A percentile compares a stretch with the other conserved stretches of the same genome.
Evolutionary conservation across 352 stramenopile species (phyloP).

Genomic region (Phytopythium litorale): DNA sequence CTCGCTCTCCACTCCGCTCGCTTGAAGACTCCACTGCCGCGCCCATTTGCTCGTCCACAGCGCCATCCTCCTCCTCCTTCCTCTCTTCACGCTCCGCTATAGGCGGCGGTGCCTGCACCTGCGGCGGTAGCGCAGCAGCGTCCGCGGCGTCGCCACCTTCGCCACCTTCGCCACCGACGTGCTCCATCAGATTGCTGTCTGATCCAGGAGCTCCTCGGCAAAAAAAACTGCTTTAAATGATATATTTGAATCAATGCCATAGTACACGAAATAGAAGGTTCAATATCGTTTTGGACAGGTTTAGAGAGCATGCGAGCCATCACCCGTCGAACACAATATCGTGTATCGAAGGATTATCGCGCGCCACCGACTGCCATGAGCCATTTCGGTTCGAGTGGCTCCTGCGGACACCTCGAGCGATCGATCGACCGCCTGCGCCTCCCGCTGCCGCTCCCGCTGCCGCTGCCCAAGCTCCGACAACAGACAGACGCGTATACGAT

Average conservation of each 20-base stretch:
- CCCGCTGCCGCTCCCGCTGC: not conserved
- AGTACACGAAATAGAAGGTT: not conserved
- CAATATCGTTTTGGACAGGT: not conserved
- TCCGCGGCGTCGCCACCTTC: not conserved
- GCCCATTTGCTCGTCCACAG: not conserved
- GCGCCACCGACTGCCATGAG: not conserved
- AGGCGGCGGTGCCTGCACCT: not conserved
- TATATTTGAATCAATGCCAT: not conserved
- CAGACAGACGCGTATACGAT: not conserved
- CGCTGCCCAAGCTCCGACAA: not conserved
- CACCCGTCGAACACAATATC: not conserved
- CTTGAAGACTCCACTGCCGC: not conserved
- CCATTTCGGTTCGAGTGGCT: slow-evolving; percentile 2
- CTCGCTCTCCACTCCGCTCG: not conserved
- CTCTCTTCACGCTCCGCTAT: slow-evolving; percentile 2
- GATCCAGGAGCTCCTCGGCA: not conserved
- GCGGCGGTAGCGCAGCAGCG: not conserved
- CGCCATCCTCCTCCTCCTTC: not conserved
- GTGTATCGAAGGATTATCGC: not conserved
- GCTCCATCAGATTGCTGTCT: not conserved
- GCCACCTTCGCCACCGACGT: not conserved
- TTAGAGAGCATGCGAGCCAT: not conserved
- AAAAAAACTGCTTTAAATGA: not conserved
- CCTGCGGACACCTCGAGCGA: not conserved
- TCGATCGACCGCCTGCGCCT: not conserved